Evolutionary conservation across 345 rosid genomes (phyloP), one percentile per base, ranked within the genome.

Genomic region (Cardamine chenopodiifolia): DNA sequence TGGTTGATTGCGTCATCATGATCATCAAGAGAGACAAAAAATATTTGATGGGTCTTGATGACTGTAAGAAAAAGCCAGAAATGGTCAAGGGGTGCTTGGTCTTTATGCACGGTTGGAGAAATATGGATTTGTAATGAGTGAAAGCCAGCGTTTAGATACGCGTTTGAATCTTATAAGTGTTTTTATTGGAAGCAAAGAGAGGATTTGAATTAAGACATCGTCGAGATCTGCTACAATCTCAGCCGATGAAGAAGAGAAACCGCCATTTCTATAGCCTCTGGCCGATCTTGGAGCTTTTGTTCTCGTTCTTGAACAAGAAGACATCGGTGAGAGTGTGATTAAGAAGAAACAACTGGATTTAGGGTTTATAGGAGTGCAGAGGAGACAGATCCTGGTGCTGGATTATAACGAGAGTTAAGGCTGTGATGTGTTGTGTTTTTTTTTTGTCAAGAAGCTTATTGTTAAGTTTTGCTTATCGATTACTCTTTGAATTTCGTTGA

Each of bases 81-180:
- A 66, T 53, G 18, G 68, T 54, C 1, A 71, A 13, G 6, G 59
- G 52, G 12, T 68, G 70, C 1, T 66, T 73, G 7, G 69, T 54
- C 3, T 39, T 60, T 65, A 59, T 31, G 52, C 0, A 4, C 25
- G 58, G 58, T 54, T 8, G 45, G 70, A 50, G 66, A 78, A 67
- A 45, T 60, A 22, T 0, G 80, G 77, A 28, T 77, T 39, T 55
- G 85, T 78, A 39, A 82, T 75, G 70, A 78, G 79, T 2, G 78
- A 78, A 55, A 75, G 80, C 82, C 82, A 82, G 47, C 66, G 75
- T 71, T 75, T 78, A 0, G 82, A 82, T 60, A 81, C 80, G 17
- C 68, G 60, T 72, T 71, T 79, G 40, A 15, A 72, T 65, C 64
- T 65, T 11, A 70, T 17, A 32, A 72, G 76, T 0, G 73, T 20